Conservation (phyloP, 768 basidiomycete species). For the Agaricus subrufescens region DNA sequence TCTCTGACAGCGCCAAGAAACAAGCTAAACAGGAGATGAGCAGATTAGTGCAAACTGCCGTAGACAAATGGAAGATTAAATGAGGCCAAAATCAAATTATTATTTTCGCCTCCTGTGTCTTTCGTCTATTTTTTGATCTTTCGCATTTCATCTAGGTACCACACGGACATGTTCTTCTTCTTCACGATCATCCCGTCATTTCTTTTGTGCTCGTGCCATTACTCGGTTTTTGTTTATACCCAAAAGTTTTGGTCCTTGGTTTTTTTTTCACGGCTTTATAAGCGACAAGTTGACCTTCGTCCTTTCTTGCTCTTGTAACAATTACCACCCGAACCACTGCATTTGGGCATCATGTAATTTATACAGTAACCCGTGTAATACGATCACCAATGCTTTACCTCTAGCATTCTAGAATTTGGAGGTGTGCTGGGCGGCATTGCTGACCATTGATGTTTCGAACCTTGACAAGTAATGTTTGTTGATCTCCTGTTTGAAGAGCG, state of each 20-base stretch:
- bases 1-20: constrained; percentile 79
- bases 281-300: too few species aligned
- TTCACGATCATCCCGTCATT: neutral
- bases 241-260: too few species aligned
- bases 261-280: too few species aligned
- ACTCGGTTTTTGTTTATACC: neutral
- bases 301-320: constrained; percentile 6
- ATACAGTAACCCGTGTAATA: constrained; percentile 3
- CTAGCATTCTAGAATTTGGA: constrained; percentile 19
- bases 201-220: neutral
- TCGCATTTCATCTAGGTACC: neutral
- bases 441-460: constrained; percentile 58
- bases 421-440: constrained; percentile 45
- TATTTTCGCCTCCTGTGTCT: neutral
- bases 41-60: constrained; percentile 63
- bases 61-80: constrained; percentile 71
- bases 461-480: constrained; percentile 45
- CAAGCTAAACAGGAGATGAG: constrained; percentile 76
- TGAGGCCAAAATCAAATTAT: constrained; percentile 10
- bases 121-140: neutral
- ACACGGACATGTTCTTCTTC: neutral
- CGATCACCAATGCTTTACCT: constrained; percentile 3
- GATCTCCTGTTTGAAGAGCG: constrained; percentile 19
- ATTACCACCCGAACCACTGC: neutral
- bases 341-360: constrained; percentile 4